Evolutionary conservation across 345 rosid species (phyloP), one percentile per base, ranked within the genome.

Genomic region (Kernera saxatilis): DNA sequence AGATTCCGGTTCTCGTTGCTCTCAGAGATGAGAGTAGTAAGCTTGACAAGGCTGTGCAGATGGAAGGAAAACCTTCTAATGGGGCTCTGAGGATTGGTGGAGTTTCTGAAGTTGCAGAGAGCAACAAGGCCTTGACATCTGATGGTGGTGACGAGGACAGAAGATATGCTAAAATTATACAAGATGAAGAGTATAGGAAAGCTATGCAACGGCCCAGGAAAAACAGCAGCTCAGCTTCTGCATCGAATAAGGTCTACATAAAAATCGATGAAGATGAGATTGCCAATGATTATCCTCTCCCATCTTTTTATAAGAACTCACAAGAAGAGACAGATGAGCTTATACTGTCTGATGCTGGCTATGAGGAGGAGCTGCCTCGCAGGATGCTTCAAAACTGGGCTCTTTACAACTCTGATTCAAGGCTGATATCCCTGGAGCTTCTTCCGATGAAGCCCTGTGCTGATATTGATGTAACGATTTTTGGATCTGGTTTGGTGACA

Each of bases 201-300:
- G 77, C 89, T 8, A 74, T 77, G 82, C 53, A 58, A 26, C 84
- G 69, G 72, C 84, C 86, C 25, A 84, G 78, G 49, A 87, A 66
- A 77, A 77, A 67, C 41, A 74, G 53, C 29, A 76, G 78, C 49
- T 59, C 85, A 53, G 79, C 69, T 76, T 73, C 86, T 73, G 53
- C 72, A 58, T 76, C 89, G 7, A 85, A 79, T 53, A 80, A 77
- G 12, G 60, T 74, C 64, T 87, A 87, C 73, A 83, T 90, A 30
- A 93, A 87, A 70, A 90, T 91, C 61, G 81, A 87, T 65, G 98
- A 93, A 68, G 93, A 91, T 64, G 93, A 93, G 56, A 84, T 90
- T 72, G 93, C 92, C 7, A 75, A 78, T 65, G 97, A 93, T 68
- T 93, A 93, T 64, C 98, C 97, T 39, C 81, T 88, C n/a, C 98